Percentiles rank a stretch among this genome's conserved stretches.
These are phyloP conservation scores for Smallanthus sonchifolius DNA, from an alignment of 129 eudicot species.

Conservation along the genomic window DNA sequence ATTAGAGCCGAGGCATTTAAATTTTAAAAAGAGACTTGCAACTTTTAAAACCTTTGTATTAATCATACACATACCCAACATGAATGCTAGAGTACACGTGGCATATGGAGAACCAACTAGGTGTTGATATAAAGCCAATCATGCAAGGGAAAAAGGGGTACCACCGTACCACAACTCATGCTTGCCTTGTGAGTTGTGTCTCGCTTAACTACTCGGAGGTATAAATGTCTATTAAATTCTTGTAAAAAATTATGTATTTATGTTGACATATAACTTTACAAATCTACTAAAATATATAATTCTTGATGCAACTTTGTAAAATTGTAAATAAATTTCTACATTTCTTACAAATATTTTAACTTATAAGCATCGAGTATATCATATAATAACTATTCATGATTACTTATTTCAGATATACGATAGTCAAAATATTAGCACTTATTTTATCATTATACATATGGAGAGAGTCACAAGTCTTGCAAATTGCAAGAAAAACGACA, in stretches of 20 bases:
- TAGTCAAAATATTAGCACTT: background rate
- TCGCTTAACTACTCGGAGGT: background rate
- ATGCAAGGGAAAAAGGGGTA: background rate
- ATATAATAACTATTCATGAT: no score
- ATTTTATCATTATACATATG: background rate
- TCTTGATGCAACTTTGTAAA: background rate
- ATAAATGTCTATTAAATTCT: background rate
- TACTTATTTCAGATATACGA: no score
- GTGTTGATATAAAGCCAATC: background rate
- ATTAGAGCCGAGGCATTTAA: no score
- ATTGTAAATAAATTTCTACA: no score
- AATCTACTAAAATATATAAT: background rate
- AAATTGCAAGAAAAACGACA: background rate
- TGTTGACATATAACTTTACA: no score
- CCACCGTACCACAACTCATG: background rate
- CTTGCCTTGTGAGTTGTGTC: background rate
- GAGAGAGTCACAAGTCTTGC: background rate
- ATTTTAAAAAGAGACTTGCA: no score
- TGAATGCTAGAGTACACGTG: background rate
- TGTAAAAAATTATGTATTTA: background rate
- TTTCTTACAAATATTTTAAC: no score
- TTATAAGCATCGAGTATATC: no score
- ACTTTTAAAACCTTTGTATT: background rate
- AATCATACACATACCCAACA: no score
- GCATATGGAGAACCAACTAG: background rate